Base-by-base conservation (phyloP, 495 filamentous ascomycete genomes). In the Aspergillus leporis region DNA sequence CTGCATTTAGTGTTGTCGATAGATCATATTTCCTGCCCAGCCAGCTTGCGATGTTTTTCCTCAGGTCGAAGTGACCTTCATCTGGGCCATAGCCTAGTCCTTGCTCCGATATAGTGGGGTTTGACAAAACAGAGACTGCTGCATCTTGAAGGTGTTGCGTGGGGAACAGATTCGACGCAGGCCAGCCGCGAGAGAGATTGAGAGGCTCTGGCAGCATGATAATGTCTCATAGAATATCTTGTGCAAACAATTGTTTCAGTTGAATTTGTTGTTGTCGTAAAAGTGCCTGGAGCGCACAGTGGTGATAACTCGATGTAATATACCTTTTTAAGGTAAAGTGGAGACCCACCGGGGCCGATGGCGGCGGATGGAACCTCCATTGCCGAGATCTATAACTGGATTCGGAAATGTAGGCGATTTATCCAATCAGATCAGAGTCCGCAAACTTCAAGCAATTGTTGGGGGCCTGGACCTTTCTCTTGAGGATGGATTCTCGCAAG, bases 71-170 rank as follows among this genome's bases (percentile, higher is more conserved):
- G 61, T 89, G 85, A 1, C 91, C 90, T 18, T 77, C 67, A 63
- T 93, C 88, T 1, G 88, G 84, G 0, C 85, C 91, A 67, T 94
- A 94, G 10, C 82, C 76, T 21, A 93, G 74, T 13, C 70, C 81
- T 18, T 82, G 71, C 14, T 72, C 68, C 45, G 73, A 75, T 38
- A 83, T 61, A 4, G 61, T 48, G 10, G 82, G 76, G 59, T 85
- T 73, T 5, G 79, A 76, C 25, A 93, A 78, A 5, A 79, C 78
- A n/a, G 50, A 53, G 13, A 69, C 55, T 40, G 85, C 67, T 2
- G 87, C 86, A 1, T 67, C 58, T 36, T 75, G 68, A 41, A 94
- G 74, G 16, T 78, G 68, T 0, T 72, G 58, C 0, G 72, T 69
- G 8, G 90, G 87, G 3, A 93, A 74, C 7, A 93, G 81, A 8